A percentile compares a stretch with the other conserved stretches of the same genome.
These are phyloP conservation scores for Fusarium penzigii DNA, from an alignment of 2,329 filamentous ascomycete genomes.

Conservation along the genomic window DNA sequence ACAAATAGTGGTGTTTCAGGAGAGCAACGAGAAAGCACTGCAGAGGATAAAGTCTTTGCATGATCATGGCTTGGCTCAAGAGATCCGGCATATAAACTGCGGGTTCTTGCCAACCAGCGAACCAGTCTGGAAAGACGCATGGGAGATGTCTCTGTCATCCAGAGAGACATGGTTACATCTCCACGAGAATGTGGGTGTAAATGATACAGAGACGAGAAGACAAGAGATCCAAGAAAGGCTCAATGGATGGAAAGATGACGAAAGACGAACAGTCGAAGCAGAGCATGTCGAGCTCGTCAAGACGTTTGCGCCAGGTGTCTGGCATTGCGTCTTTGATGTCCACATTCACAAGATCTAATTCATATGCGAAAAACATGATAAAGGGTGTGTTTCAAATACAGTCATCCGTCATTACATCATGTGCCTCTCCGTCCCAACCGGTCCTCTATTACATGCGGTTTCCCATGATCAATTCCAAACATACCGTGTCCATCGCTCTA, in stretches of 20 bases:
- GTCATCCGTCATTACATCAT: slow-evolving; percentile 31
- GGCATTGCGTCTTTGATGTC: slow-evolving; percentile 71
- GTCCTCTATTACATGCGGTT: slow-evolving; percentile 6
- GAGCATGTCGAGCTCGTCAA: slow-evolving; percentile 67
- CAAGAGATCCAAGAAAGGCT: slow-evolving; percentile 52
- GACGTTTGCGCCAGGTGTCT: slow-evolving; percentile 68
- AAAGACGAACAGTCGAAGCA: slow-evolving; percentile 35
- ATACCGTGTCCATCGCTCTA: slow-evolving; percentile 11
- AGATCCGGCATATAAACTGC: slow-evolving; percentile 62
- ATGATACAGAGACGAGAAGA: slow-evolving; percentile 50
- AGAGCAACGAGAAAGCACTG: slow-evolving; percentile 63
- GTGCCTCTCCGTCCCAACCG: slow-evolving; percentile 12
- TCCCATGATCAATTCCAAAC: slow-evolving; percentile 15
- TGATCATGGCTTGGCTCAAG: slow-evolving; percentile 31
- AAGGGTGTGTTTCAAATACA: slow-evolving; percentile 17
- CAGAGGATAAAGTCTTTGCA: slow-evolving; percentile 41
- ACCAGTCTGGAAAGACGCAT: slow-evolving; percentile 53
- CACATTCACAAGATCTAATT: slow-evolving; percentile 41
- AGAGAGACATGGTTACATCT: slow-evolving; percentile 60
- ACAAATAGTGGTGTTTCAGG: slow-evolving; percentile 66
- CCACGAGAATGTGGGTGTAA: slow-evolving; percentile 64
- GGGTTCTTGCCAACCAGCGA: slow-evolving; percentile 63
- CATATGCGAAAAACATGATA: slow-evolving; percentile 11
- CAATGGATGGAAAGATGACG: slow-evolving; percentile 34
- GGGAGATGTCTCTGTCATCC: slow-evolving; percentile 42